Conservation (phyloP, 805 yeast genomes). For the Metschnikowia colocasiae region DNA sequence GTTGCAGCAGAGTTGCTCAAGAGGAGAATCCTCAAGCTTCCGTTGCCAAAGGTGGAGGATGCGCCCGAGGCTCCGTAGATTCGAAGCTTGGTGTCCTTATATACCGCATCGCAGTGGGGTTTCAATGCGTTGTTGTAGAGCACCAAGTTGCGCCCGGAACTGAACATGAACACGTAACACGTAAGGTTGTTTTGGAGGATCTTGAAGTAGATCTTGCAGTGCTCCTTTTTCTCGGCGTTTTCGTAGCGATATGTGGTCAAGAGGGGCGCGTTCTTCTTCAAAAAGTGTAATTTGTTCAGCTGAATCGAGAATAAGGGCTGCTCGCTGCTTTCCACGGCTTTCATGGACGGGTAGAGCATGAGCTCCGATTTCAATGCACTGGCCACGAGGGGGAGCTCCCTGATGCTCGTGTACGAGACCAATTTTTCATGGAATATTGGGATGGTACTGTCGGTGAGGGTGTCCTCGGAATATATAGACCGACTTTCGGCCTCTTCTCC, state of each 20-base stretch:
- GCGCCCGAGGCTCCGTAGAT: constrained; percentile 32
- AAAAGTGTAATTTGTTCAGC: constrained; percentile 17
- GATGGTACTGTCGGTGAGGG: constrained; percentile 13
- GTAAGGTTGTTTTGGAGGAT: constrained; percentile 27
- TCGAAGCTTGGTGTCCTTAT: constrained; percentile 28
- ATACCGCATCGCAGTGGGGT: constrained; percentile 29
- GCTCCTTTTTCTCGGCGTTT: constrained; percentile 18
- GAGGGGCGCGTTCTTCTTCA: constrained; percentile 30
- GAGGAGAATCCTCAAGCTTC: constrained; percentile 24
- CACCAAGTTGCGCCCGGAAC: constrained; percentile 18
- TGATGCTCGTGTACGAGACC: constrained; percentile 11
- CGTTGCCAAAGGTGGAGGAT: constrained; percentile 34
- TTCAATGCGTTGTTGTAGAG: constrained; percentile 27
- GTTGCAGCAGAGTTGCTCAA: constrained; percentile 18
- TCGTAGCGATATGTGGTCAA: constrained; percentile 20
- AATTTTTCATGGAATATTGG: constrained; percentile 13
- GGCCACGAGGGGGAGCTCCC: constrained; percentile 18
- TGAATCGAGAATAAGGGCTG: constrained; percentile 14
- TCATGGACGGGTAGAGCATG: constrained; percentile 9
- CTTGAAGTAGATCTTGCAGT: constrained; percentile 30
- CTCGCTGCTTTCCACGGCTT: constrained; percentile 9
- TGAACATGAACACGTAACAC: constrained; percentile 27
- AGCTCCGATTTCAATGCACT: constrained; percentile 14
- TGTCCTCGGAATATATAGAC: constrained; percentile 15
- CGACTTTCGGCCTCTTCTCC: constrained; percentile 2